Conservation (phyloP, 306 rosid genomes). For the Canavalia gladiata region DNA sequence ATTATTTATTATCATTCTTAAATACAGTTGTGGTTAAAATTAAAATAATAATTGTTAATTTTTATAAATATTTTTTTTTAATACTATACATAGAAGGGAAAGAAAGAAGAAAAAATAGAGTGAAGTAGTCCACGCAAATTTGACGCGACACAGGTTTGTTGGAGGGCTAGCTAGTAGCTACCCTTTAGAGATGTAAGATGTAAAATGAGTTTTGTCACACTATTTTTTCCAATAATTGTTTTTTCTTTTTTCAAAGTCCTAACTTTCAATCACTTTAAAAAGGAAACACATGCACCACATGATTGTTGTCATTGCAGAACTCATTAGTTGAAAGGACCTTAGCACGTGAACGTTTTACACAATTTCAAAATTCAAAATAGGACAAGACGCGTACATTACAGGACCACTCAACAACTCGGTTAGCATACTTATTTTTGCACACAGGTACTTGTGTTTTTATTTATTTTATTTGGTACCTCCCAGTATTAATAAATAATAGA, state of each 20-base stretch:
- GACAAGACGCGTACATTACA: constrained; percentile 30
- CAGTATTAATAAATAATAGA: neutral
- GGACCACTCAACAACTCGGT: constrained; percentile 14
- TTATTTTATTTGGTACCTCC: neutral
- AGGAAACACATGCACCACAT: constrained; percentile 67
- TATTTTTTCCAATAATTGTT: neutral
- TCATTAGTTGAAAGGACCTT: constrained; percentile 46
- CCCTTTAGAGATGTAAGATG: too few relatives aligned
- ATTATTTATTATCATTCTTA: too few relatives aligned
- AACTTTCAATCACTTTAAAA: constrained; percentile 30
- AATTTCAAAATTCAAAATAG: constrained; percentile 22
- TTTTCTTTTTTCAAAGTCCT: neutral
- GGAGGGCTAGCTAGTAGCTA: neutral
- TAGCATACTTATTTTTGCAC: neutral
- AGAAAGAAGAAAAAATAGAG: too few relatives aligned
- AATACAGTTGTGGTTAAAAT: too few relatives aligned
- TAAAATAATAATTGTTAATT: too few relatives aligned
- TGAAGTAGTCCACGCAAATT: constrained; percentile 3
- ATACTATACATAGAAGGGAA: too few relatives aligned
- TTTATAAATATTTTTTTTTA: too few relatives aligned
- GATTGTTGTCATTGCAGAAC: constrained; percentile 48
- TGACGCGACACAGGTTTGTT: constrained; percentile 43
- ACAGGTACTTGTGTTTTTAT: neutral
- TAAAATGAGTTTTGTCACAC: neutral
- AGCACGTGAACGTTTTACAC: constrained; percentile 56